These are phyloP conservation scores for Agaricus subrufescens DNA, from an alignment of 768 basidiomycete species.

Conservation along the genomic window DNA sequence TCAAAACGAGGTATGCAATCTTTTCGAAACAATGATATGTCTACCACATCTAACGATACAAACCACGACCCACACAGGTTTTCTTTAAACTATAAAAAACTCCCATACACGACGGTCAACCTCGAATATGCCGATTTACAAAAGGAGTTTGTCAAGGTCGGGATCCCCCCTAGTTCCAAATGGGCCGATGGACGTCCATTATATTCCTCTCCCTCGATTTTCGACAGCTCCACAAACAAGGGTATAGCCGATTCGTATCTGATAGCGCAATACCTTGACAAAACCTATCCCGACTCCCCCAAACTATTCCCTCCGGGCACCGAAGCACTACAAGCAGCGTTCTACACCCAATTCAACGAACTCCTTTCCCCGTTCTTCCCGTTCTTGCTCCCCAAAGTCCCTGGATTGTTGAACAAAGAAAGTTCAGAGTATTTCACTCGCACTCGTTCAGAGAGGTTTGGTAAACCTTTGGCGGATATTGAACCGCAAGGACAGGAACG, in stretches of 20 bases:
- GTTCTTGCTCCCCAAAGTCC: background rate
- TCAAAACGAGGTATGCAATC: no score
- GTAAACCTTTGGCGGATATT: background rate
- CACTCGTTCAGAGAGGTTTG: background rate
- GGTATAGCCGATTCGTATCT: constrained; percentile 30
- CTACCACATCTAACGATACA: background rate
- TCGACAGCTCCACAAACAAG: constrained; percentile 31
- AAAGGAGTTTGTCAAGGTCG: constrained; percentile 17
- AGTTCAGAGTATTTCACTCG: constrained; percentile 9
- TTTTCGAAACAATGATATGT: no score
- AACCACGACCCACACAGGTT: background rate
- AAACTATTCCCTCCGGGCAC: constrained; percentile 28
- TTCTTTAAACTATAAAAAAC: constrained; percentile 7
- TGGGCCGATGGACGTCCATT: constrained; percentile 18
- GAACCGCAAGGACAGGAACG: constrained; percentile 5
- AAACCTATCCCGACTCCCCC: constrained; percentile 32
- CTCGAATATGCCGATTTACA: constrained; percentile 38
- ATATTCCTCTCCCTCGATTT: constrained; percentile 41
- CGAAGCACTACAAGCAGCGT: constrained; percentile 25
- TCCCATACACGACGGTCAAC: constrained; percentile 32
- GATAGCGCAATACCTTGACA: constrained; percentile 42
- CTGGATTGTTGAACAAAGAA: background rate
- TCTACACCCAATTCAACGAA: constrained; percentile 9
- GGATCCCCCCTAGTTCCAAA: constrained; percentile 20
- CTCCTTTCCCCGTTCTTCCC: no score